phyloP scores from a whole-genome alignment of 1,284 basidiomycete genomes.

The Apiotrichum domesticum region DNA sequence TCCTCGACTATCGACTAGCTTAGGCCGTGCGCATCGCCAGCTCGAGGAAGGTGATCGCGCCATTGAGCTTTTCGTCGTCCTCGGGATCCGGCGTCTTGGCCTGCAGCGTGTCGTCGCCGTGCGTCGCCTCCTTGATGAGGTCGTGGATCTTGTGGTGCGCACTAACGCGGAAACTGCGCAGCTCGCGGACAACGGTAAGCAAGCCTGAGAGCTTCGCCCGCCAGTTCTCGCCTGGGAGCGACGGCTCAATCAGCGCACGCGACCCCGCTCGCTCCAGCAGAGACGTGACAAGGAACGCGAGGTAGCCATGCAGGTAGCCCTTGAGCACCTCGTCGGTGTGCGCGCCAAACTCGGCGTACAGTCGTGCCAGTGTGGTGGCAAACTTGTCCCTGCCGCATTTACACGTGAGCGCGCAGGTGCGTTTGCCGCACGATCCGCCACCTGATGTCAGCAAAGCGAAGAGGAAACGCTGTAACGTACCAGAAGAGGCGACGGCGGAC shows the following conservation, averaged over 20 bases:
- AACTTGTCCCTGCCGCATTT: conserved; percentile 3
- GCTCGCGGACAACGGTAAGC: neutral
- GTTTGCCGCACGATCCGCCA: conserved; percentile 8
- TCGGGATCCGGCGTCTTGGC: neutral
- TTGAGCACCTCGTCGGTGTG: neutral
- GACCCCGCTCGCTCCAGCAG: neutral
- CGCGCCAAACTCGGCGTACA: neutral
- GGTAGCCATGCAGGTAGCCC: conserved; percentile 6
- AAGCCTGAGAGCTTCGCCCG: neutral
- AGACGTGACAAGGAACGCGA: conserved; percentile 9
- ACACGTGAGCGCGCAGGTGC: conserved; percentile 7
- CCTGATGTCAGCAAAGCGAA: neutral
- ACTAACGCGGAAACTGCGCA: neutral
- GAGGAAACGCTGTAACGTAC: neutral
- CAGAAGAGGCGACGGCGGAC: neutral
- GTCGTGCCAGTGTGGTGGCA: neutral
- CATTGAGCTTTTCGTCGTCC: neutral
- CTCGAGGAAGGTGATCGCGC: neutral
- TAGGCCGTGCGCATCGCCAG: neutral
- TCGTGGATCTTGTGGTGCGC: conserved; percentile 1
- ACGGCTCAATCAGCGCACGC: neutral
- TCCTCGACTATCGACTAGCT: neutral
- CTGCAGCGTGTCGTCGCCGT: neutral
- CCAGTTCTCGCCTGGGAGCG: neutral
- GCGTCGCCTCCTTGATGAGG: no score